Evolutionary conservation across 2,329 filamentous ascomycete genomes (phyloP), one percentile per base, ranked within the genome.

Genomic region (Xylariaceae sp.): DNA sequence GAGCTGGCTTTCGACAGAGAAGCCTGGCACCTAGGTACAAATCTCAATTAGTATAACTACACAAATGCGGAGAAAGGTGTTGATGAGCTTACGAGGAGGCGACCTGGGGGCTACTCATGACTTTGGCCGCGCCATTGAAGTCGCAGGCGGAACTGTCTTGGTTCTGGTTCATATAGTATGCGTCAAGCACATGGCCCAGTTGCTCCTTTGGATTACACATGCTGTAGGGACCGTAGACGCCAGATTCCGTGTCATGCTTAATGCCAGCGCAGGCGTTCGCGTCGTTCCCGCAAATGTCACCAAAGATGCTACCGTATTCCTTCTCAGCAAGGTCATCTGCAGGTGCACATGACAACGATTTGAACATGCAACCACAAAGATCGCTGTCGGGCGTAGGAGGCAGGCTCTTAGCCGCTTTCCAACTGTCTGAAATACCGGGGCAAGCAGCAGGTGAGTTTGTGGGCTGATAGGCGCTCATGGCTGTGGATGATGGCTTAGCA

Each of bases 321-420:
- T 84, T 75, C 48, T 77, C 74, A 47, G 73, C 70, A 27, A 87
- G 73, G 55, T 72, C 72, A 51, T 77, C 70, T 40, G 79, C 77
- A 53, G 87, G 81, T 20, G 78, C 76, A 70, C 89, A 92, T 58
- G 76, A 77, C 42, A 91, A 75, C 15, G 83, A 83, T 59, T 81
- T 77, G 68, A 80, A 78, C 87, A 91, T 91, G 80, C 89, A 92
- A 55, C 74, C 70, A 77, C 89, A 92, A 24, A 91, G 81, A 30
- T 83, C 70, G 44, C 80, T 70, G 72, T 92, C 88, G 60, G 87
- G 87, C 15, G 81, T 81, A n/a, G 88, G 89, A 50, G 89, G 89
- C 32, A 92, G 85, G 45, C 75, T 77, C 37, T 77, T 75, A 36
- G 88, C 85, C 50, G 79, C 77, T 58, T 71, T 60, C 88, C 88